Percentiles rank a stretch among this genome's conserved stretches.
These are phyloP conservation scores for Penicillium brevicompactum DNA, from an alignment of 2,329 filamentous ascomycete genomes.

Conservation along the genomic window DNA sequence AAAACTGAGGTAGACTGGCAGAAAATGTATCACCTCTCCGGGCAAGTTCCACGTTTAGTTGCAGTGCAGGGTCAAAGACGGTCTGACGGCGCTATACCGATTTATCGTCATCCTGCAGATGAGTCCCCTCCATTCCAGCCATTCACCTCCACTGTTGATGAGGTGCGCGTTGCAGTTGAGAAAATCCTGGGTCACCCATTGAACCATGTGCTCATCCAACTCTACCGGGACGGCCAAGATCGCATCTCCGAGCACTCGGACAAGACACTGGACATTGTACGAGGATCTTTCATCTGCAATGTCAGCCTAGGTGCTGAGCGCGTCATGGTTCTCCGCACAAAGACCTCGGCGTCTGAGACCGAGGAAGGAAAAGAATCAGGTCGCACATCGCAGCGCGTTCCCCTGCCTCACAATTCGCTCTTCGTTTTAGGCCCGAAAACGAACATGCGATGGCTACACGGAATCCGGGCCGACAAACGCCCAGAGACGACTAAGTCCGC, in stretches of 20 bases:
- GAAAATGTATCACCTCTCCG: constrained; percentile 88
- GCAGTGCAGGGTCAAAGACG: constrained; percentile 79
- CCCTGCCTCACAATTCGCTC: constrained; percentile 84
- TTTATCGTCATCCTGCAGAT: constrained; percentile 95
- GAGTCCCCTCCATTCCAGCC: constrained; percentile 75
- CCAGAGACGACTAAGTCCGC: constrained; percentile 65
- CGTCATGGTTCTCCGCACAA: constrained; percentile 84
- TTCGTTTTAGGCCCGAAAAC: constrained; percentile 79
- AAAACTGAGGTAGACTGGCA: constrained; percentile 81
- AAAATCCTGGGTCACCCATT: constrained; percentile 73
- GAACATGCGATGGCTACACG: constrained; percentile 87
- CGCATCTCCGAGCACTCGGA: constrained; percentile 97
- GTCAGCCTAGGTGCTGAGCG: constrained; percentile 90
- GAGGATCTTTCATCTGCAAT: constrained; percentile 82
- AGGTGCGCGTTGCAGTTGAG: constrained; percentile 70
- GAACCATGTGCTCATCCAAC: constrained; percentile 91
- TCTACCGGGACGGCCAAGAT: constrained; percentile 86
- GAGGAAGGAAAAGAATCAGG: constrained; percentile 35
- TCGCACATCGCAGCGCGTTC: constrained; percentile 67
- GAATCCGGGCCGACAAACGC: constrained; percentile 87
- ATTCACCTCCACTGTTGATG: constrained; percentile 73
- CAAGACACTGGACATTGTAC: constrained; percentile 89
- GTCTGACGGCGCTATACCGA: constrained; percentile 69
- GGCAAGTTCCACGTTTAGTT: constrained; percentile 87
- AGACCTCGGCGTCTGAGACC: constrained; percentile 45